phyloP scores from a whole-genome alignment of 805 yeast species.

The Hanseniaspora opuntiae region DNA sequence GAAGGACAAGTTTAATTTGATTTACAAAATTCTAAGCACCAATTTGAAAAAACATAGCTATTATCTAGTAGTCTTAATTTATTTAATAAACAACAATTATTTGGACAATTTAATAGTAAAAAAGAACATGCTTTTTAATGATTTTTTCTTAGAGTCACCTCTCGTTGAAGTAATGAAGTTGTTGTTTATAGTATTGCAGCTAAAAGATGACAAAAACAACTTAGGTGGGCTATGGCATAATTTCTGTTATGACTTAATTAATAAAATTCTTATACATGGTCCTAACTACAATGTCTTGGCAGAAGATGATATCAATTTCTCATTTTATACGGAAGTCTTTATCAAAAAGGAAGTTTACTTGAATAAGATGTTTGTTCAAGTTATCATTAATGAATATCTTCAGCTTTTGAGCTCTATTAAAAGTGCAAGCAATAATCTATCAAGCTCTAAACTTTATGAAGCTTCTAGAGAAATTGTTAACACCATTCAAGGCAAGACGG shows the following conservation, averaged over 20 bases:
- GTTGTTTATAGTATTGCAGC: neutral
- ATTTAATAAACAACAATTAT: neutral
- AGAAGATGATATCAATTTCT: neutral
- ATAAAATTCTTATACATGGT: neutral
- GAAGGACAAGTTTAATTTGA: neutral
- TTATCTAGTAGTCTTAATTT: neutral
- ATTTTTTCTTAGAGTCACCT: neutral
- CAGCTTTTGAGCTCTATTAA: neutral
- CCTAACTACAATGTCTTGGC: neutral
- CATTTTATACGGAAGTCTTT: neutral
- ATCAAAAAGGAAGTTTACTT: neutral
- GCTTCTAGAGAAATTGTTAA: neutral
- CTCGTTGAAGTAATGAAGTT: neutral
- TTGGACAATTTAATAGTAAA: neutral
- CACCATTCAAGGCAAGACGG: neutral
- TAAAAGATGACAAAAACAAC: neutral
- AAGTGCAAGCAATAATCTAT: neutral
- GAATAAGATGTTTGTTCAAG: neutral
- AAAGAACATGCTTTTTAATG: neutral
- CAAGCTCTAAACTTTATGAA: neutral
- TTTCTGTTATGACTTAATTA: neutral
- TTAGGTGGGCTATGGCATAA: neutral
- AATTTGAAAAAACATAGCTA: neutral
- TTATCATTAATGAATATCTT: neutral
- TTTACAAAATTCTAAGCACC: neutral